A percentile compares a stretch with the other conserved stretches of the same genome.
Conservation (phyloP, 192 early-diverging fungal genomes). For the Gigaspora rosea region DNA sequence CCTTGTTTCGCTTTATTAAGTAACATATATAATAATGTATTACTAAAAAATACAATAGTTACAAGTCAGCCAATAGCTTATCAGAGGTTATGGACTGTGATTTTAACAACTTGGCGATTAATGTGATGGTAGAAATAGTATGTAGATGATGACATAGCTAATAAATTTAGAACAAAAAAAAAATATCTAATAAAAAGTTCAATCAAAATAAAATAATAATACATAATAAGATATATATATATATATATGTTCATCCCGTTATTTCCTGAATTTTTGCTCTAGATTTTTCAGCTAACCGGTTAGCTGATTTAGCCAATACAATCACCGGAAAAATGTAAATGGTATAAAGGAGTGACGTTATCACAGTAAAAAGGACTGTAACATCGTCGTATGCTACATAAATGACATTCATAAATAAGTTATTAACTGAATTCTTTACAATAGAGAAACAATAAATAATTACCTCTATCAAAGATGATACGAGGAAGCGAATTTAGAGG, state of each 20-base stretch:
- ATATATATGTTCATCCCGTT: background rate
- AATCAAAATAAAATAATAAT: too few species aligned
- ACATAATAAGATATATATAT: too few species aligned
- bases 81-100: too few species aligned
- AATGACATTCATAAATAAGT: background rate
- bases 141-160: too few species aligned
- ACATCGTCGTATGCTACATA: conserved; percentile 28
- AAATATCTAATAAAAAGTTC: too few species aligned
- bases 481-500: conserved; percentile 25
- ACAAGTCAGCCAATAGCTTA: too few species aligned
- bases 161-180: too few species aligned
- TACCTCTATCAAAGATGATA: conserved; percentile 31
- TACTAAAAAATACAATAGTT: too few species aligned
- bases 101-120: too few species aligned
- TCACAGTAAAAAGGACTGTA: conserved; percentile 17
- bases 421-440: background rate
- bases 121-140: too few species aligned
- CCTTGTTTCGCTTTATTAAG: too few species aligned
- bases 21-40: too few species aligned
- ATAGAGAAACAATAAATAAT: background rate
- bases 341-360: conserved; percentile 28
- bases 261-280: conserved; percentile 21
- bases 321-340: conserved; percentile 28
- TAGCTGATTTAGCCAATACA: conserved; percentile 16
- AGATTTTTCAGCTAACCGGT: conserved; percentile 18